Conservation (phyloP, 768 basidiomycete genomes). For the Fomitopsis pulvina region DNA sequence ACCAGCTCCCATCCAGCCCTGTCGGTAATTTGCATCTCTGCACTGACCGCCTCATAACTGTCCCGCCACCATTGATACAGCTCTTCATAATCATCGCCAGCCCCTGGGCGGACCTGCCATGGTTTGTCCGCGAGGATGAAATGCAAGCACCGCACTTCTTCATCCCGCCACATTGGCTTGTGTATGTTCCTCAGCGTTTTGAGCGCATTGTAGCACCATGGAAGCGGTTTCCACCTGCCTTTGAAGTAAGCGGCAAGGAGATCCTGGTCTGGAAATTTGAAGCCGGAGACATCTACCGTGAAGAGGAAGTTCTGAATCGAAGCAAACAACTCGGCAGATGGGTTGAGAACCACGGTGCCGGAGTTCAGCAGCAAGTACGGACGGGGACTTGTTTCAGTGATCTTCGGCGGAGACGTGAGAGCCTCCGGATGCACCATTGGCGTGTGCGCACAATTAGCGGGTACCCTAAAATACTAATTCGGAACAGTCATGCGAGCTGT, state of each 20-base stretch:
- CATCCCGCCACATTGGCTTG: constrained; percentile 72
- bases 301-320: constrained; percentile 51
- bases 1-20: constrained; percentile 45
- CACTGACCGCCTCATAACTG: constrained; percentile 35
- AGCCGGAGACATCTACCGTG: constrained; percentile 46
- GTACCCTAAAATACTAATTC: constrained; percentile 52
- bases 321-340: constrained; percentile 51
- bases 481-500: not conserved
- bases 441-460: constrained; percentile 87
- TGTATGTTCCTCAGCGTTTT: constrained; percentile 80
- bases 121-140: constrained; percentile 87
- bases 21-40: constrained; percentile 38
- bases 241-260: constrained; percentile 75
- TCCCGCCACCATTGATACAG: constrained; percentile 81
- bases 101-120: constrained; percentile 54
- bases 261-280: constrained; percentile 91
- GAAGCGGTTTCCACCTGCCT: constrained; percentile 71
- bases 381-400: constrained; percentile 46
- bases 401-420: constrained; percentile 36
- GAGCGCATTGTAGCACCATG: constrained; percentile 89
- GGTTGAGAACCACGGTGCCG: constrained; percentile 80
- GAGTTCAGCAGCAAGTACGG: constrained; percentile 85
- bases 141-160: constrained; percentile 80
- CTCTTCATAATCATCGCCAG: constrained; percentile 39
- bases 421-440: constrained; percentile 40